A percentile compares a stretch with the other conserved stretches of the same genome.
Evolutionary conservation across 179 eudicot species (phyloP).

Genomic region (Silene vulgaris): DNA sequence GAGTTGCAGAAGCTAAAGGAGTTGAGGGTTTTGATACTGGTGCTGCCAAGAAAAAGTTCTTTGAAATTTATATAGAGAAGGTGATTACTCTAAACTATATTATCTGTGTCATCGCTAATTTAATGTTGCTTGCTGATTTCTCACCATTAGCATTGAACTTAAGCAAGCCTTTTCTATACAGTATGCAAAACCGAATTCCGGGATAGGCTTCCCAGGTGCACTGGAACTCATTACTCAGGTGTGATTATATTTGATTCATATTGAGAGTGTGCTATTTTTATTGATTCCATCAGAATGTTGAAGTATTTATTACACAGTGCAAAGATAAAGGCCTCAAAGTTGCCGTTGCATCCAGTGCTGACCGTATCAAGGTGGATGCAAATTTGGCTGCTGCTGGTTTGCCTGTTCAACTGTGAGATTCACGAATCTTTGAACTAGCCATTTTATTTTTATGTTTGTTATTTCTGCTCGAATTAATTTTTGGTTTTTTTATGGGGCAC

Average conservation of each 20-base stretch:
- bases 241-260: constrained; percentile 9
- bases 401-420: constrained; percentile 62
- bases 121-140: constrained; percentile 5
- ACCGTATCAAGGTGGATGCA: constrained; percentile 93
- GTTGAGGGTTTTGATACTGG: constrained; percentile 55
- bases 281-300: constrained; percentile 10
- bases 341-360: constrained; percentile 99
- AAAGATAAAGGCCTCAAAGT: constrained; percentile 87
- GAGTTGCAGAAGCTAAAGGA: constrained; percentile 77
- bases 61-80: constrained; percentile 87
- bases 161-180: constrained; percentile 25
- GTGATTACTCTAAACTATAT: constrained; percentile 31
- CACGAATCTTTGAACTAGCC: not conserved
- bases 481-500: not conserved
- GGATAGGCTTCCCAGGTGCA: constrained; percentile 93
- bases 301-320: constrained; percentile 52
- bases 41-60: constrained; percentile 90
- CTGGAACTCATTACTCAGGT: constrained; percentile 82
- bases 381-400: constrained; percentile 92
- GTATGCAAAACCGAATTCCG: constrained; percentile 93
- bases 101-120: not conserved
- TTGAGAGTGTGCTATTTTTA: not conserved
- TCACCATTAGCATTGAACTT: constrained; percentile 4
- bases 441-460: not conserved
- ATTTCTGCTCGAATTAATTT: not conserved